Conservation (phyloP, 2,329 filamentous ascomycete genomes). For the Venturia pyrina region DNA sequence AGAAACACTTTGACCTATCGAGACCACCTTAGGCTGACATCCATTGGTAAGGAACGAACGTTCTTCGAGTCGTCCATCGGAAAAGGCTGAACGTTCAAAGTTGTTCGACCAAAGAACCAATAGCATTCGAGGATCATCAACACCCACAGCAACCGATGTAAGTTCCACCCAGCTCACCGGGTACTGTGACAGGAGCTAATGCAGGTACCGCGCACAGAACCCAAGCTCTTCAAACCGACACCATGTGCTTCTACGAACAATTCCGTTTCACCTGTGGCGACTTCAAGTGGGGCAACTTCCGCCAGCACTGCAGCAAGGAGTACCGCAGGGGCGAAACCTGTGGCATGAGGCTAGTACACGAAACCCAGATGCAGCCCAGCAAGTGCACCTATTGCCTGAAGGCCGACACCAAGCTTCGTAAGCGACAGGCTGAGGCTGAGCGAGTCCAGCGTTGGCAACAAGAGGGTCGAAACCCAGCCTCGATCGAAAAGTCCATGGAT, state of each 20-base stretch:
- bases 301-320: conserved; percentile 85
- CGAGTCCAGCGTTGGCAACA: conserved; percentile 26
- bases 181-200: conserved; percentile 18
- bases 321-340: conserved; percentile 95
- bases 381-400: conserved; percentile 82
- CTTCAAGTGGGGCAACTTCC: conserved; percentile 92
- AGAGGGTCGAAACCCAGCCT: conserved; percentile 53
- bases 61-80: background rate
- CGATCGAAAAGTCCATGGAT: conserved; percentile 57
- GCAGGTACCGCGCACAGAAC: conserved; percentile 20
- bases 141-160: conserved; percentile 20
- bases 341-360: conserved; percentile 81
- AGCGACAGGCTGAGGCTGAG: conserved; percentile 12
- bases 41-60: conserved; percentile 10
- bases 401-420: conserved; percentile 62
- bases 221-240: conserved; percentile 24
- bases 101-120: conserved; percentile 9
- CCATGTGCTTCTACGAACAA: conserved; percentile 95
- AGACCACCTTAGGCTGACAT: background rate
- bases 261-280: conserved; percentile 76
- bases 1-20: background rate
- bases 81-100: conserved; percentile 13
- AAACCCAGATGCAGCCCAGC: conserved; percentile 52
- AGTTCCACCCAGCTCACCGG: conserved; percentile 13
- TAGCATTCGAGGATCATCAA: conserved; percentile 9